phyloP scores from a whole-genome alignment of 2,329 filamentous ascomycete genomes.

The Botrytis cinerea region DNA sequence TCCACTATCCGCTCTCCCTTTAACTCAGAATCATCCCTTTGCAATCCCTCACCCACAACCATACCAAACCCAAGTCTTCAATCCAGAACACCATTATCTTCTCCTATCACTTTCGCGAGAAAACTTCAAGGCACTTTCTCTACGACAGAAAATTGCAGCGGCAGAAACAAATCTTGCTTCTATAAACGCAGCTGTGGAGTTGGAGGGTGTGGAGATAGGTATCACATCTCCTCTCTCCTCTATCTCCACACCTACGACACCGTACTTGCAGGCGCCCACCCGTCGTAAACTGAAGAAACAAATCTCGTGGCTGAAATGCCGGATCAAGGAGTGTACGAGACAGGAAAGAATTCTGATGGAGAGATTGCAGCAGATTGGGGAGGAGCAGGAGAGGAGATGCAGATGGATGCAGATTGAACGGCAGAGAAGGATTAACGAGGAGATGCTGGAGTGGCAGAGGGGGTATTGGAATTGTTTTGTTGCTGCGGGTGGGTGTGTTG shows the following conservation, averaged over 20 bases:
- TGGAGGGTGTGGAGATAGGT: background rate
- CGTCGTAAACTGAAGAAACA: slow-evolving; percentile 43
- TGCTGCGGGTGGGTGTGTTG: background rate
- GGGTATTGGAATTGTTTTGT: slow-evolving; percentile 4
- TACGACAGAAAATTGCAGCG: slow-evolving; percentile 46
- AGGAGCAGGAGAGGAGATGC: slow-evolving; percentile 52
- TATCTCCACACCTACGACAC: background rate
- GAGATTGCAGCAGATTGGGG: slow-evolving; percentile 54
- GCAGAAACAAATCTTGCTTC: slow-evolving; percentile 43
- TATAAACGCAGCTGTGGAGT: background rate
- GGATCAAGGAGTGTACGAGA: slow-evolving; percentile 48
- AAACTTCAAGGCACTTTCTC: slow-evolving; percentile 42
- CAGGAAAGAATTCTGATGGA: slow-evolving; percentile 51
- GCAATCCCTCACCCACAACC: background rate
- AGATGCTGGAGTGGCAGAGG: background rate
- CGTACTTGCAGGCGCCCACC: background rate
- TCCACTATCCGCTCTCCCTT: background rate
- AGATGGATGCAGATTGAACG: slow-evolving; percentile 35
- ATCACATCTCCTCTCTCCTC: background rate
- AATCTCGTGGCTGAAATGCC: slow-evolving; percentile 46
- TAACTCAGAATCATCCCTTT: slow-evolving; percentile 36
- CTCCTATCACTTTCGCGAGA: slow-evolving; percentile 46
- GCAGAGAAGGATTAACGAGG: slow-evolving; percentile 9
- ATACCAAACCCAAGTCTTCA: slow-evolving; percentile 34
- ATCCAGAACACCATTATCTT: slow-evolving; percentile 52